Conservation (phyloP, 2,329 filamentous ascomycete genomes). For the Clathrospora elynae region DNA sequence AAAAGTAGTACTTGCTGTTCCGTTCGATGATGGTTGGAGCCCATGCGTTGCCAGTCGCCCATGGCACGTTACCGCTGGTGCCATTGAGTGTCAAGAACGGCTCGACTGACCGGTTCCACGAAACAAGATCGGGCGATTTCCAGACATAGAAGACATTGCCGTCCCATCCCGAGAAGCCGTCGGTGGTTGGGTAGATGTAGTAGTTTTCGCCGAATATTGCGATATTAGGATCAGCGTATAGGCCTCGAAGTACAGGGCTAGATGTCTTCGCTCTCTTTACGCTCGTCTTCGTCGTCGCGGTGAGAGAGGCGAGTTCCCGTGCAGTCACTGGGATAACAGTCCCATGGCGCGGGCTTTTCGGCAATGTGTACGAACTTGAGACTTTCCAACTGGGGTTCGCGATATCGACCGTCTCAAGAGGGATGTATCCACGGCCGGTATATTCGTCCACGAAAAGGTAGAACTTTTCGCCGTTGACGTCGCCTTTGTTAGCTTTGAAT, state of each 20-base stretch:
- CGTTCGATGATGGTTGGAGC: conserved; percentile 36
- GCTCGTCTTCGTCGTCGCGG: conserved; percentile 10
- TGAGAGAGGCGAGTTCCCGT: conserved; percentile 49
- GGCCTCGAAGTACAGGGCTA: conserved; percentile 31
- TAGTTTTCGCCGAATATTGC: conserved; percentile 32
- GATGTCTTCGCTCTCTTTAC: conserved; percentile 4
- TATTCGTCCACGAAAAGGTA: conserved; percentile 64
- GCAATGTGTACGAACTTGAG: conserved; percentile 54
- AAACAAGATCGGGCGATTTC: conserved; percentile 33
- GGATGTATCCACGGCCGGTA: conserved; percentile 58
- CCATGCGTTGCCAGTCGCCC: conserved; percentile 37
- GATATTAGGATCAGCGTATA: conserved; percentile 39
- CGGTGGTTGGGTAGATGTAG: conserved; percentile 38
- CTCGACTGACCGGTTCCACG: conserved; percentile 28
- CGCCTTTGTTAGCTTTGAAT: conserved; percentile 58
- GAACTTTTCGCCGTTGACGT: conserved; percentile 59
- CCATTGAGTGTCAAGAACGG: conserved; percentile 38
- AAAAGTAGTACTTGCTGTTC: conserved; percentile 34
- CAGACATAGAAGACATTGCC: conserved; percentile 37
- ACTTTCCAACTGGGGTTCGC: conserved; percentile 57
- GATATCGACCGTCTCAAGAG: conserved; percentile 58
- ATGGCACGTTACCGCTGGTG: conserved; percentile 35
- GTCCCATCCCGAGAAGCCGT: conserved; percentile 34
- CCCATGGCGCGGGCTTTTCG: conserved; percentile 58
- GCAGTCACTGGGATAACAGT: conserved; percentile 60